A percentile compares a stretch with the other conserved stretches of the same genome.
phyloP scores from a whole-genome alignment of 139 green algal species.

The Chlamydomonas sphaeroides region DNA sequence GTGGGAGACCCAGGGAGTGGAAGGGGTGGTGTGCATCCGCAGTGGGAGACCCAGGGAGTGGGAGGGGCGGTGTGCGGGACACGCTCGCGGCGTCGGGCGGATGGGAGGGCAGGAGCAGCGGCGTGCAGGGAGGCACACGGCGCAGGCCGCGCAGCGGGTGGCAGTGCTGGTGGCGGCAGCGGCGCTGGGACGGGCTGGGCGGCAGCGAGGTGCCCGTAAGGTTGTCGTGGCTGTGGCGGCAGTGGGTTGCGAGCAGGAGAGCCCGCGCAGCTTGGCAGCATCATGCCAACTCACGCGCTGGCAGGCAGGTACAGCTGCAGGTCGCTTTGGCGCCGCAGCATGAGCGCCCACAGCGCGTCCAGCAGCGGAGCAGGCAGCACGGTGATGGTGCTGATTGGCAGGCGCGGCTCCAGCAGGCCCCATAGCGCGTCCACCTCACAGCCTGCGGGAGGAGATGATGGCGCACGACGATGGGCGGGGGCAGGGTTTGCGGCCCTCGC shows the following conservation, averaged over 20 bases:
- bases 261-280: background rate
- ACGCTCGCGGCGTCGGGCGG: too few species aligned
- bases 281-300: background rate
- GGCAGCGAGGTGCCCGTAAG: background rate
- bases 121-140: too few species aligned
- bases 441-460: background rate
- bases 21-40: too few species aligned
- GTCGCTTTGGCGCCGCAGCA: slow-evolving; percentile 11
- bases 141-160: too few species aligned
- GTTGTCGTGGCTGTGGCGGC: too few species aligned
- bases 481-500: too few species aligned
- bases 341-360: slow-evolving; percentile 3
- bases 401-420: background rate
- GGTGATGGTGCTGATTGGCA: slow-evolving; percentile 33
- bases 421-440: slow-evolving; percentile 32
- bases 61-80: too few species aligned
- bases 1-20: too few species aligned
- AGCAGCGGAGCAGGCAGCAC: background rate
- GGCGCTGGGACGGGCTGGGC: too few species aligned
- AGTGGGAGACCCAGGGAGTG: too few species aligned
- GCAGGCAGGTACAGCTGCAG: background rate
- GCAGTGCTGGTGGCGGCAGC: too few species aligned
- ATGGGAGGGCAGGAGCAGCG: too few species aligned
- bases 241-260: background rate
- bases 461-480: background rate